Evolutionary conservation across 805 yeast species (phyloP).

Genomic region (Wickerhamomyces ciferrii): DNA sequence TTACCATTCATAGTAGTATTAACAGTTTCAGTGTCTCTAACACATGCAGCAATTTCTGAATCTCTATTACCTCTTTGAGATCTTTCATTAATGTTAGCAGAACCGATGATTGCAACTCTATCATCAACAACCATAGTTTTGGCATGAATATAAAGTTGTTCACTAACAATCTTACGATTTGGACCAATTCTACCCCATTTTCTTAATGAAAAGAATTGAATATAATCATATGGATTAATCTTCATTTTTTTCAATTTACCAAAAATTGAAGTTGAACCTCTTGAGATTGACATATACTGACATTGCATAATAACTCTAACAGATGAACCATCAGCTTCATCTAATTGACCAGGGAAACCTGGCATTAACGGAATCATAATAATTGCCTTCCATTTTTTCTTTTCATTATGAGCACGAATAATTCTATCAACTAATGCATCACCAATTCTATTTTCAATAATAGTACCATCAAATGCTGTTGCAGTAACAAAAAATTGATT

Average conservation of each 20-base stretch:
- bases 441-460: slow-evolving; percentile 83
- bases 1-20: slow-evolving; percentile 71
- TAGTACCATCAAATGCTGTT: slow-evolving; percentile 79
- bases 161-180: slow-evolving; percentile 68
- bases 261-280: slow-evolving; percentile 85
- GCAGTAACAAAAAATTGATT: slow-evolving; percentile 93
- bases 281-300: slow-evolving; percentile 87
- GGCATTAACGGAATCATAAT: slow-evolving; percentile 96
- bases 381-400: slow-evolving; percentile 82
- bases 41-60: slow-evolving; percentile 87
- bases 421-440: slow-evolving; percentile 98
- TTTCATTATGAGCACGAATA: slow-evolving; percentile 76
- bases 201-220: slow-evolving; percentile 85
- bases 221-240: slow-evolving; percentile 85
- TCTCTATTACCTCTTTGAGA: slow-evolving; percentile 94
- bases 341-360: slow-evolving; percentile 92
- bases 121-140: slow-evolving; percentile 92
- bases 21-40: slow-evolving; percentile 76
- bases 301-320: slow-evolving; percentile 95
- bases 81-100: slow-evolving; percentile 95
- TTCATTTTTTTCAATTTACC: slow-evolving; percentile 74
- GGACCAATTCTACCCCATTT: slow-evolving; percentile 95
- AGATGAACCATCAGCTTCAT: slow-evolving; percentile 89
- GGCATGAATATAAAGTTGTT: slow-evolving; percentile 91
- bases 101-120: slow-evolving; percentile 88